Evolutionary conservation across 345 rosid species (phyloP).

Genomic region (Orychophragmus violaceus): DNA sequence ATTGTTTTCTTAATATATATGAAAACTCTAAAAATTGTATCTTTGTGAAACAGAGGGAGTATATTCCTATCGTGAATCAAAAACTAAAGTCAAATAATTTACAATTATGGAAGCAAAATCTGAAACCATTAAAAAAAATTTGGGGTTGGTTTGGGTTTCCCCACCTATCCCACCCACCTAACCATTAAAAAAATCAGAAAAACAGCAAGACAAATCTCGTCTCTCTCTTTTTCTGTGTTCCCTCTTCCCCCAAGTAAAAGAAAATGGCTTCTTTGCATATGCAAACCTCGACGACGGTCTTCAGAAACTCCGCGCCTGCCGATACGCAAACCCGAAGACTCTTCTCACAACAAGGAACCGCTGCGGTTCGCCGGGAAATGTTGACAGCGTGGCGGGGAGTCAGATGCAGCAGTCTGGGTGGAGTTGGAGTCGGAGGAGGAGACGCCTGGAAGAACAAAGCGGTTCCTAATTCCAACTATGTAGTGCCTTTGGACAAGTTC

Average conservation of each 20-base stretch:
- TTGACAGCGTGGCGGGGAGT: constrained; percentile 7
- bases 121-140: neutral
- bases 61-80: neutral
- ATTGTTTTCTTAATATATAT: no score
- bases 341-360: neutral
- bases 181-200: no score
- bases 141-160: constrained; percentile 19
- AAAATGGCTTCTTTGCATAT: constrained; percentile 26
- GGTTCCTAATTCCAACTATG: constrained; percentile 85
- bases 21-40: no score
- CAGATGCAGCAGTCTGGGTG: constrained; percentile 28
- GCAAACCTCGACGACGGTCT: constrained; percentile 1
- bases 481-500: constrained; percentile 79
- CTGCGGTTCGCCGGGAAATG: neutral
- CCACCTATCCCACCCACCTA: constrained; percentile 23
- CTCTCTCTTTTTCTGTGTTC: neutral
- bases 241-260: neutral
- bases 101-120: neutral
- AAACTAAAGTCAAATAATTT: neutral
- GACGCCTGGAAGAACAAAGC: constrained; percentile 42
- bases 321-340: neutral
- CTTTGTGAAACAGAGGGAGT: no score
- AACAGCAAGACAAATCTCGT: neutral
- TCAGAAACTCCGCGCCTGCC: neutral
- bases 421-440: constrained; percentile 18